These are phyloP conservation scores for Neurospora cerealis DNA, from an alignment of 495 filamentous ascomycete species.

Conservation along the genomic window DNA sequence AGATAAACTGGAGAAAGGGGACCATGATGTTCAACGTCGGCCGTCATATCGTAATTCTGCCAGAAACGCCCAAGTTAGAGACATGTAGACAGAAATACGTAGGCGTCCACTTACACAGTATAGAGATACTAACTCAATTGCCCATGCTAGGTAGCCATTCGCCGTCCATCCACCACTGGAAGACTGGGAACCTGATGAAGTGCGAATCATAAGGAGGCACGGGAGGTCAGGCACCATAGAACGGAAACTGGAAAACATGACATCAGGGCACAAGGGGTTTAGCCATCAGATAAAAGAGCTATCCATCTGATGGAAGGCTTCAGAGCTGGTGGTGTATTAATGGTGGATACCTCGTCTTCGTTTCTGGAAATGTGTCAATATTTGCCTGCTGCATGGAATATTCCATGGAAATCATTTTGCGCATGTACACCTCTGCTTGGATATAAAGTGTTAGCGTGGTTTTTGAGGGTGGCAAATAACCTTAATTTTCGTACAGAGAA, in stretches of 20 bases:
- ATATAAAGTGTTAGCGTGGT: no score
- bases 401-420: background rate
- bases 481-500: no score
- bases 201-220: background rate
- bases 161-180: background rate
- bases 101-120: background rate
- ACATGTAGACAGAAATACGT: background rate
- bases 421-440: no score
- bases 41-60: background rate
- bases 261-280: background rate
- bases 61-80: background rate
- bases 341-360: background rate
- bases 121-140: background rate
- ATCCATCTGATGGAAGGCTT: background rate
- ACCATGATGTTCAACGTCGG: background rate
- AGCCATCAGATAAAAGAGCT: background rate
- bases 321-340: background rate
- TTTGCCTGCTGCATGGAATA: background rate
- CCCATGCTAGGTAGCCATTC: background rate
- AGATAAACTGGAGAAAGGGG: background rate
- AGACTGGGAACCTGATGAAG: background rate
- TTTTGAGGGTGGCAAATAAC: no score
- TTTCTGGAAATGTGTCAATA: background rate
- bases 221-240: background rate
- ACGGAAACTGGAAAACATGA: background rate